Percentiles rank a stretch among this genome's conserved stretches.
Evolutionary conservation across 768 basidiomycete genomes (phyloP).

Genomic region (Phlebiopsis flavidoalba): DNA sequence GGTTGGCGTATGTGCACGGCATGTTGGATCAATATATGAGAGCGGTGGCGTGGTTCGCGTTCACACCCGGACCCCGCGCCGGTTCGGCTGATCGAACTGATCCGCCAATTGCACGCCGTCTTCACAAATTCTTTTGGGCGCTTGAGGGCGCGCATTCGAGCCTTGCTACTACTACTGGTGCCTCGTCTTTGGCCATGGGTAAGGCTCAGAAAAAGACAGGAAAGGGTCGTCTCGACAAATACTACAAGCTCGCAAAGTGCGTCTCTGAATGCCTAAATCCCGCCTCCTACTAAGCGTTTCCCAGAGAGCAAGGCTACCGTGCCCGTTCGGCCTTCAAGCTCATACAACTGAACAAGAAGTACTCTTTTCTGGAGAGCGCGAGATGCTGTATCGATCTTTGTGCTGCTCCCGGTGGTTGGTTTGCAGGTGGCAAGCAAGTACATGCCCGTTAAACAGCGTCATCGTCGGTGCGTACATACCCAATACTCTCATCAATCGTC

Average conservation of each 20-base stretch:
- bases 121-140: slow-evolving; percentile 7
- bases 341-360: slow-evolving; percentile 98
- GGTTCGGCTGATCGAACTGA: not conserved
- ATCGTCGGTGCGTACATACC: slow-evolving; percentile 66
- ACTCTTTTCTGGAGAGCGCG: slow-evolving; percentile 81
- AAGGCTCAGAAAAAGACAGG: slow-evolving; percentile 89
- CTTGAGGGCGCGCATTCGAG: not conserved
- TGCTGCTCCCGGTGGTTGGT: slow-evolving; percentile 98
- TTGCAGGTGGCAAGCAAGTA: slow-evolving; percentile 98
- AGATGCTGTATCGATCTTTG: slow-evolving; percentile 96
- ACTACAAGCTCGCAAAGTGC: slow-evolving; percentile 93
- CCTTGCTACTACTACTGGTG: not conserved
- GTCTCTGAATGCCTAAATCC: slow-evolving; percentile 4
- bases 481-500: not conserved
- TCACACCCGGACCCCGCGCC: not conserved
- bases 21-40: not conserved
- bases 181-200: slow-evolving; percentile 22
- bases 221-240: slow-evolving; percentile 94
- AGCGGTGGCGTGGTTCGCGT: not conserved
- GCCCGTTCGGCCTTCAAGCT: slow-evolving; percentile 99
- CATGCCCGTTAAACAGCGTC: slow-evolving; percentile 88
- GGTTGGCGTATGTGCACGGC: not conserved
- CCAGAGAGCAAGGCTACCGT: slow-evolving; percentile 96
- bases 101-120: not conserved
- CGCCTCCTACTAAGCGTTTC: slow-evolving; percentile 1